Conservation (phyloP, 2,329 filamentous ascomycete genomes). For the Herpotrichia juniperi region DNA sequence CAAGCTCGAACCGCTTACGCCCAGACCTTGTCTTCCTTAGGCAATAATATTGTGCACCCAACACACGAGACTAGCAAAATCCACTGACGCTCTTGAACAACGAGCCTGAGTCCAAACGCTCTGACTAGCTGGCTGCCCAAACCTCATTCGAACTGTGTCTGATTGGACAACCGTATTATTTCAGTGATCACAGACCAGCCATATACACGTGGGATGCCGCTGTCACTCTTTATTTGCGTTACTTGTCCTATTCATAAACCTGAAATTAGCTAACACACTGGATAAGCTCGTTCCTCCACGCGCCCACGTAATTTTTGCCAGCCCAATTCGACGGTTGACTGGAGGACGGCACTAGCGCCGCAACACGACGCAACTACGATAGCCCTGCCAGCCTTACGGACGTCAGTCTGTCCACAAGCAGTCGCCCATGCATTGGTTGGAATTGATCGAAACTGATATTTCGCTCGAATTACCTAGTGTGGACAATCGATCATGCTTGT, state of each 20-base stretch:
- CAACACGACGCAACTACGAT: background rate
- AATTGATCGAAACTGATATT: background rate
- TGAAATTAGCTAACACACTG: background rate
- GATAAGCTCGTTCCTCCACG: background rate
- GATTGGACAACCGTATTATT: background rate
- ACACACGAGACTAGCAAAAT: background rate
- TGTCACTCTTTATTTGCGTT: background rate
- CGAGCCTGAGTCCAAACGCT: background rate
- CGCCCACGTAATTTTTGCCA: background rate
- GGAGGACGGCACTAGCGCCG: background rate
- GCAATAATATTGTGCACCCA: background rate
- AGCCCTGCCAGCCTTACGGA: slow-evolving; percentile 2
- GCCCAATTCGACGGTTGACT: background rate
- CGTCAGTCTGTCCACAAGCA: background rate
- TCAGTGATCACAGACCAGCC: background rate
- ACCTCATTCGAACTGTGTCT: background rate
- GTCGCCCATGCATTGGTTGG: background rate
- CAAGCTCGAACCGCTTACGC: slow-evolving; percentile 1
- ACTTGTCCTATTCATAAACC: background rate
- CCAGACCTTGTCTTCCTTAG: background rate
- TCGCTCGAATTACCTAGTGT: background rate
- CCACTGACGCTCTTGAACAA: background rate
- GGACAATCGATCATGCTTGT: background rate
- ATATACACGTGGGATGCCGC: background rate
- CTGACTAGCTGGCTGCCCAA: background rate